Evolutionary conservation across 2,329 filamentous ascomycete species (phyloP).

Genomic region (Penicillium digitatum): DNA sequence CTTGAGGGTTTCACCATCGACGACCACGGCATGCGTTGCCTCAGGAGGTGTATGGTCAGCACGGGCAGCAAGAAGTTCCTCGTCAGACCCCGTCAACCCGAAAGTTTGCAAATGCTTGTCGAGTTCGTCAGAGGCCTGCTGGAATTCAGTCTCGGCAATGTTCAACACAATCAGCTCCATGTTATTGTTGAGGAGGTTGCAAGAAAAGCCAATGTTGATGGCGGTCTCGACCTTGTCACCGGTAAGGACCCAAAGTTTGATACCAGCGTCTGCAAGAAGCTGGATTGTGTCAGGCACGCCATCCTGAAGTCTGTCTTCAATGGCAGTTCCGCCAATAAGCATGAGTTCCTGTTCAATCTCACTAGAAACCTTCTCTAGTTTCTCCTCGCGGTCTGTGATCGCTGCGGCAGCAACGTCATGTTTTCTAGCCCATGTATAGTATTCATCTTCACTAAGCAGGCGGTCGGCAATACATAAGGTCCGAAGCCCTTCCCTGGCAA

Average conservation of each 20-base stretch:
- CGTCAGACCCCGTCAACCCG: conserved; percentile 75
- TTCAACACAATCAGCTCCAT: conserved; percentile 96
- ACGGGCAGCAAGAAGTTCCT: conserved; percentile 74
- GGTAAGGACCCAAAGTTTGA: conserved; percentile 97
- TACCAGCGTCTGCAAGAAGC: conserved; percentile 83
- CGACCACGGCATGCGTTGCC: conserved; percentile 85
- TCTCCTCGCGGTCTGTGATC: conserved; percentile 83
- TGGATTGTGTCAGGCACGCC: conserved; percentile 95
- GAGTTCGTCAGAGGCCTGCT: conserved; percentile 64
- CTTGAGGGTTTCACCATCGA: conserved; percentile 90
- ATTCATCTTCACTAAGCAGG: conserved; percentile 76
- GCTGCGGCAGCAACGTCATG: conserved; percentile 84
- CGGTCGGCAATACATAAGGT: conserved; percentile 90
- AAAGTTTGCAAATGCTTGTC: conserved; percentile 71
- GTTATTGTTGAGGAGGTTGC: conserved; percentile 93
- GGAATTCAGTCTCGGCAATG: conserved; percentile 68
- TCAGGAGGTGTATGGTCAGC: conserved; percentile 80
- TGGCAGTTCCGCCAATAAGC: conserved; percentile 88
- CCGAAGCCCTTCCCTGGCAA: conserved; percentile 88
- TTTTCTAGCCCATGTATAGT: conserved; percentile 75
- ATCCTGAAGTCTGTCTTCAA: conserved; percentile 94
- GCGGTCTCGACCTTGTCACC: conserved; percentile 99
- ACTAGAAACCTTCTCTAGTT: conserved; percentile 84
- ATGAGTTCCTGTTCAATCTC: conserved; percentile 85
- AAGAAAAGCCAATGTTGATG: conserved; percentile 99